Conservation (phyloP, 192 early-diverging fungal genomes). For the Backusella tarrabulga region DNA sequence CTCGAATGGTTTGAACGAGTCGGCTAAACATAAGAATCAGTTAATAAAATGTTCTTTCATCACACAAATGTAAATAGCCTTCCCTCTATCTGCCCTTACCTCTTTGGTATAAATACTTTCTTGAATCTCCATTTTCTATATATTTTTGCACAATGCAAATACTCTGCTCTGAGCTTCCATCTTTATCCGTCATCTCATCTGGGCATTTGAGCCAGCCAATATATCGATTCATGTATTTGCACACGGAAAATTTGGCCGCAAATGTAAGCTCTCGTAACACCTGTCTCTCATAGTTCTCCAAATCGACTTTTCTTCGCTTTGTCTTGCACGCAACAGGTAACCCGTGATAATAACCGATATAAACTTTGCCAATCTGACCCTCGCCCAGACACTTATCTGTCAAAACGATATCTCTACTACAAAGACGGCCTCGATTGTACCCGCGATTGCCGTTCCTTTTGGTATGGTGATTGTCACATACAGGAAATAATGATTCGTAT, state of each 20-base stretch:
- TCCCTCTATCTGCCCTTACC: not conserved
- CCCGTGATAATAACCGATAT: not conserved
- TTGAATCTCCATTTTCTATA: slow-evolving; percentile 7
- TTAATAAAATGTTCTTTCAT: not conserved
- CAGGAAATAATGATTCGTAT: not conserved
- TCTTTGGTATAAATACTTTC: slow-evolving; percentile 13
- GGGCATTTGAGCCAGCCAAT: not conserved
- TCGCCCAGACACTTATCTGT: not conserved
- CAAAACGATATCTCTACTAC: not conserved
- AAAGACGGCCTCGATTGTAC: not conserved
- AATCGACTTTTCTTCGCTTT: not conserved
- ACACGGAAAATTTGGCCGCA: slow-evolving; percentile 10
- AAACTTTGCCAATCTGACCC: slow-evolving; percentile 12
- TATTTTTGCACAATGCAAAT: slow-evolving; percentile 16
- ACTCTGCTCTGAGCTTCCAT: not conserved
- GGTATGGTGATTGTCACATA: not conserved
- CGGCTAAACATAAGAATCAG: not conserved
- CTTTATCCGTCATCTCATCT: not conserved
- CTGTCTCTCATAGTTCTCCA: not conserved
- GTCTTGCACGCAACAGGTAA: slow-evolving; percentile 18
- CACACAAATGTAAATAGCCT: not conserved
- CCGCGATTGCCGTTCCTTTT: not conserved
- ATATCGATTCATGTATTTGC: slow-evolving; percentile 13
- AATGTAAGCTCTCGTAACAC: slow-evolving; percentile 9
- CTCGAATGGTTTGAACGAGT: not conserved